These are phyloP conservation scores for Fusarium falciforme DNA, from an alignment of 2,329 filamentous ascomycete genomes.

Conservation along the genomic window DNA sequence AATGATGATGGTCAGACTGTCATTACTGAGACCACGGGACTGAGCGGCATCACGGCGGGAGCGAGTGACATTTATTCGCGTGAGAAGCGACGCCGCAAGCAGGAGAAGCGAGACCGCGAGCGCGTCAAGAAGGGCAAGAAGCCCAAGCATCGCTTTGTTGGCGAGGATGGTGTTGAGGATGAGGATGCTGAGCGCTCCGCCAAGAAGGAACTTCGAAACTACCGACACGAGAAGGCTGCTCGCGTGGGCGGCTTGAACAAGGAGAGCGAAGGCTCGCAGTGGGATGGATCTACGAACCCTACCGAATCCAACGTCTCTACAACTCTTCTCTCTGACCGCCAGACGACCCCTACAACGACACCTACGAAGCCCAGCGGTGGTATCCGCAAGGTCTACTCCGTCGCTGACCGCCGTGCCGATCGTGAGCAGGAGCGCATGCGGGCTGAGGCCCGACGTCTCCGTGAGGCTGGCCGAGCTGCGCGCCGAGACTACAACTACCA, in stretches of 20 bases:
- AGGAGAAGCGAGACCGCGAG: conserved; percentile 58
- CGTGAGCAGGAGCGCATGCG: conserved; percentile 67
- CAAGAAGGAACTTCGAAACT: conserved; percentile 78
- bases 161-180: conserved; percentile 72
- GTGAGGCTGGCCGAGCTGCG: conserved; percentile 61
- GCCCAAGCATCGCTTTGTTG: conserved; percentile 57
- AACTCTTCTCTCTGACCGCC: conserved; percentile 69
- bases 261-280: conserved; percentile 80
- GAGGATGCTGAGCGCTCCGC: conserved; percentile 72
- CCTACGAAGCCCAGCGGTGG: conserved; percentile 55
- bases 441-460: conserved; percentile 66
- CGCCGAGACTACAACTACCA: conserved; percentile 67
- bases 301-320: conserved; percentile 73
- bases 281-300: conserved; percentile 79
- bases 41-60: conserved; percentile 69
- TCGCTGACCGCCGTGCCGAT: conserved; percentile 63
- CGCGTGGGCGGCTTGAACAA: conserved; percentile 91
- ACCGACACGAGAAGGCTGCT: conserved; percentile 87
- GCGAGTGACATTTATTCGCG: conserved; percentile 67
- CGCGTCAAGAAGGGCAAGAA: conserved; percentile 58
- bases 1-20: conserved; percentile 57
- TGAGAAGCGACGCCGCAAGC: conserved; percentile 67
- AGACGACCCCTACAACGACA: conserved; percentile 67
- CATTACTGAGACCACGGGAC: conserved; percentile 57
- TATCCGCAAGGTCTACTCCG: conserved; percentile 72